Percentiles rank a stretch among this genome's conserved stretches.
These are phyloP conservation scores for Dryadomyces quercivorus DNA, from an alignment of 2,329 filamentous ascomycete genomes.

Conservation along the genomic window DNA sequence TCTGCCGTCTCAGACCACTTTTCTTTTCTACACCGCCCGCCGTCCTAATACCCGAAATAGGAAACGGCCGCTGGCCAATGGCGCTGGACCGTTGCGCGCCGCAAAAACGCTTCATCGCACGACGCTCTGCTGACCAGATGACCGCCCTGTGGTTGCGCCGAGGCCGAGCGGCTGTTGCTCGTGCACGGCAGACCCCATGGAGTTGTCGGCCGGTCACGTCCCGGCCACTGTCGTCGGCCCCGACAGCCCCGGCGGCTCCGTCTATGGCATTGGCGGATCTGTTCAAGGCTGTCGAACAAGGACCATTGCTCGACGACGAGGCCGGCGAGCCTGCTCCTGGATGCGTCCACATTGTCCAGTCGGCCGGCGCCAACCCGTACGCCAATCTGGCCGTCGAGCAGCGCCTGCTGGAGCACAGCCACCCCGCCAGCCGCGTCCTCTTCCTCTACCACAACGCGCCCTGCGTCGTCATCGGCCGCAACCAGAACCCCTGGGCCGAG, in stretches of 20 bases:
- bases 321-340: not conserved
- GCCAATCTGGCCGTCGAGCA: slow-evolving; percentile 93
- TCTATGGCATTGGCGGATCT: slow-evolving; percentile 21
- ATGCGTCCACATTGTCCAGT: slow-evolving; percentile 55
- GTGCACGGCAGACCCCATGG: too few relatives aligned
- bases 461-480: slow-evolving; percentile 82
- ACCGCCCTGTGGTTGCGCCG: too few relatives aligned
- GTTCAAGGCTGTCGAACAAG: slow-evolving; percentile 28
- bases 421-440: slow-evolving; percentile 61
- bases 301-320: slow-evolving; percentile 18
- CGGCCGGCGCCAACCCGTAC: slow-evolving; percentile 59
- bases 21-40: not conserved
- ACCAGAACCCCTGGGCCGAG: slow-evolving; percentile 97
- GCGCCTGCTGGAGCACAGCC: slow-evolving; percentile 65
- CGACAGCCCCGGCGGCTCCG: not conserved
- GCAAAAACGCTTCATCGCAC: too few relatives aligned
- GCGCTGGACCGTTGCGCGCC: too few relatives aligned
- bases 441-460: slow-evolving; percentile 83
- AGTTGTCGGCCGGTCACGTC: too few relatives aligned
- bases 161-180: too few relatives aligned
- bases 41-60: too few relatives aligned
- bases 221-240: not conserved
- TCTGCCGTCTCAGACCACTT: not conserved
- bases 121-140: too few relatives aligned
- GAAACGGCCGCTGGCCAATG: not conserved